Percentiles rank a stretch among this genome's conserved stretches.
Conservation (phyloP, 345 rosid species). For the Corymbia maculata region DNA sequence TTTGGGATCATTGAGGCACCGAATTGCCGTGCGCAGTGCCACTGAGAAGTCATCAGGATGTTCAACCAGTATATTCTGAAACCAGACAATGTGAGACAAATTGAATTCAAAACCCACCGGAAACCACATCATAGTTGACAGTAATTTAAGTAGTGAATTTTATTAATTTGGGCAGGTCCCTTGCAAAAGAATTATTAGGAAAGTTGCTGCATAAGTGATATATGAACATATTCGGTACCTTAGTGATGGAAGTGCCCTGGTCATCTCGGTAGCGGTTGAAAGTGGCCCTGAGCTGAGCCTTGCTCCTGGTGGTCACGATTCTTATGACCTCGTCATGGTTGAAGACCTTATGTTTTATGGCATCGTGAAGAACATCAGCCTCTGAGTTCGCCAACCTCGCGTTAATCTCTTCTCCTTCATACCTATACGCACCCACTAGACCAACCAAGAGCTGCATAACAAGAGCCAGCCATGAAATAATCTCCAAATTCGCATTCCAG, state of each 20-base stretch:
- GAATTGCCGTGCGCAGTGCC: conserved; percentile 23
- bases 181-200: neutral
- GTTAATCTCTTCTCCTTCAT: conserved; percentile 41
- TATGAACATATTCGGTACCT: conserved; percentile 10
- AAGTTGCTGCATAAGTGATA: neutral
- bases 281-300: conserved; percentile 45
- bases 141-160: neutral
- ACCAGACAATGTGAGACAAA: neutral
- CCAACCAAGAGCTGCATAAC: conserved; percentile 43
- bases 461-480: neutral
- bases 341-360: conserved; percentile 25
- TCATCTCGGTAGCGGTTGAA: conserved; percentile 47
- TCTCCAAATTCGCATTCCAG: neutral
- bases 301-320: conserved; percentile 56
- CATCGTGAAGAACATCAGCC: conserved; percentile 39
- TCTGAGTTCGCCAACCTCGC: conserved; percentile 29
- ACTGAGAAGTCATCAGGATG: neutral
- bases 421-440: conserved; percentile 43
- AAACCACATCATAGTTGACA: neutral
- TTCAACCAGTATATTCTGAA: conserved; percentile 9
- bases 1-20: conserved; percentile 31
- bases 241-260: conserved; percentile 36
- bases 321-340: conserved; percentile 50
- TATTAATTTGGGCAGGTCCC: neutral
- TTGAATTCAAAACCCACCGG: neutral